Percentiles rank a stretch among this genome's conserved stretches.
Conservation (phyloP, 345 rosid genomes). For the Jatropha curcas region DNA sequence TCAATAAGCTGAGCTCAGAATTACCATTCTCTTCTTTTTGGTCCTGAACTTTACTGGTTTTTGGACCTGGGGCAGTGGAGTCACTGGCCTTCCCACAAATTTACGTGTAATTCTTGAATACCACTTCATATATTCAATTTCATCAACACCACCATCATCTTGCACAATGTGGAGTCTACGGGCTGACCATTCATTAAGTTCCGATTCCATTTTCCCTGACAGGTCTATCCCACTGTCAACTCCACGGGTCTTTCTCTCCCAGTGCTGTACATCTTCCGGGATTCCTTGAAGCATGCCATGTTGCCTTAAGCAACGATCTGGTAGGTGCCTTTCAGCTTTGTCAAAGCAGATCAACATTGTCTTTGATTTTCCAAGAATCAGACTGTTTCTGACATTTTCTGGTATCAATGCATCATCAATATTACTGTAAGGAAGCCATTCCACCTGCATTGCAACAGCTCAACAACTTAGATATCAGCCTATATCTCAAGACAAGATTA, state of each 20-base stretch:
- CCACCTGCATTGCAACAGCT: slow-evolving; percentile 48
- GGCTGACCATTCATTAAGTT: slow-evolving; percentile 76
- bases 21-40: slow-evolving; percentile 59
- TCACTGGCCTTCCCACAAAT: slow-evolving; percentile 80
- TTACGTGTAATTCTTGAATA: slow-evolving; percentile 73
- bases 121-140: slow-evolving; percentile 75
- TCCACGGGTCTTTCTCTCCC: slow-evolving; percentile 91
- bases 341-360: slow-evolving; percentile 90
- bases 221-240: slow-evolving; percentile 87
- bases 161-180: slow-evolving; percentile 60
- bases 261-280: slow-evolving; percentile 71
- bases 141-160: slow-evolving; percentile 62
- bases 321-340: slow-evolving; percentile 98
- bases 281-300: slow-evolving; percentile 69
- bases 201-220: slow-evolving; percentile 71
- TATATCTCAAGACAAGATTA: not conserved
- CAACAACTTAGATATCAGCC: not conserved
- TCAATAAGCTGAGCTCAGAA: slow-evolving; percentile 16
- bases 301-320: slow-evolving; percentile 92
- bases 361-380: slow-evolving; percentile 80
- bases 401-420: slow-evolving; percentile 64
- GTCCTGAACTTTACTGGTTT: slow-evolving; percentile 28
- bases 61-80: slow-evolving; percentile 78
- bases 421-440: slow-evolving; percentile 78
- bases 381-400: slow-evolving; percentile 48